Evolutionary conservation across 1,139 yeast species (phyloP).

Genomic region (Sugiyamaella xylanicola): DNA sequence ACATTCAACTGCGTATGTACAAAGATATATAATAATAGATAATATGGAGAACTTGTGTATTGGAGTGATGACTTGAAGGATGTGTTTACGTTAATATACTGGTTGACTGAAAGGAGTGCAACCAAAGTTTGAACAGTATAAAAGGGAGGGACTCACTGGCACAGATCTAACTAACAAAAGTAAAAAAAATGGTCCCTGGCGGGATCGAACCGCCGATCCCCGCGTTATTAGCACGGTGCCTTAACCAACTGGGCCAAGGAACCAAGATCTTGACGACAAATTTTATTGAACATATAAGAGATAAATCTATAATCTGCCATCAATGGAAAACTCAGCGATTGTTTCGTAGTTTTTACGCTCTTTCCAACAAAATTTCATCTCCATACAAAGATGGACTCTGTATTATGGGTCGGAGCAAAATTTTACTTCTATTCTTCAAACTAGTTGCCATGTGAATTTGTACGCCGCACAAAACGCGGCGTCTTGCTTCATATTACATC

Average conservation of each 20-base stretch:
- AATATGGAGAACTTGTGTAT: background rate
- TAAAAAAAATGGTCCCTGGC: constrained; percentile 17
- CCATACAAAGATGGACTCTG: no score
- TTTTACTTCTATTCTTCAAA: no score
- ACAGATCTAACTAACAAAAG: background rate
- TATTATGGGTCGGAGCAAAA: no score
- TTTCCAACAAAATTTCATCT: no score
- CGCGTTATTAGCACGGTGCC: constrained; percentile 78
- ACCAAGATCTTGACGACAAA: constrained; percentile 42
- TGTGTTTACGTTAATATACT: background rate
- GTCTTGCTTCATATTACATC: no score
- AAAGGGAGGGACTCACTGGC: no score
- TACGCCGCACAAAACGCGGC: no score
- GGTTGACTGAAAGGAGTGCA: background rate
- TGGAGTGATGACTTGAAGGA: background rate
- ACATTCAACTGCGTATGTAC: constrained; percentile 21
- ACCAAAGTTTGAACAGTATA: no score
- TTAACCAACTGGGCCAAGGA: constrained; percentile 91
- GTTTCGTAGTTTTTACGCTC: no score
- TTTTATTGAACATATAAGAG: background rate
- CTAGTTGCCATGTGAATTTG: no score
- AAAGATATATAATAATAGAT: constrained; percentile 11
- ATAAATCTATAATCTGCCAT: no score
- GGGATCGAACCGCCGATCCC: constrained; percentile 21
- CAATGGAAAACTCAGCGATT: no score